Evolutionary conservation across 2,329 filamentous ascomycete species (phyloP).

Genomic region (Fusarium subtropicale): DNA sequence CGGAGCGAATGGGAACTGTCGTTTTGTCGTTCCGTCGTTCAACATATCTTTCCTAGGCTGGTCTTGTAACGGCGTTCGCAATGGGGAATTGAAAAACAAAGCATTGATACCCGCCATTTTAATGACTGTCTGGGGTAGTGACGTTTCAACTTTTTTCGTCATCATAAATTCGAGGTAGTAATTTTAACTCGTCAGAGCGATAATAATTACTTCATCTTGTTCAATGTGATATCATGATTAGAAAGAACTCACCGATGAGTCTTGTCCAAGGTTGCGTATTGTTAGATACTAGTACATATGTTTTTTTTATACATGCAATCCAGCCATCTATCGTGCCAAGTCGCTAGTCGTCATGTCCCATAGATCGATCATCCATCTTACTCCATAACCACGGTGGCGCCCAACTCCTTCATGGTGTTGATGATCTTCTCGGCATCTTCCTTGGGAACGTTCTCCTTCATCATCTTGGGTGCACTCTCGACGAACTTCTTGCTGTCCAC

Average conservation of each 20-base stretch:
- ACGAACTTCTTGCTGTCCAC: slow-evolving; percentile 99
- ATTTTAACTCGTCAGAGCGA: slow-evolving; percentile 4
- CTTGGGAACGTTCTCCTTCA: slow-evolving; percentile 99
- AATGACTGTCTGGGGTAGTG: slow-evolving; percentile 19
- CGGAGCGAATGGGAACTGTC: slow-evolving; percentile 45
- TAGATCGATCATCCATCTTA: slow-evolving; percentile 59
- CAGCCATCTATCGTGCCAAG: slow-evolving; percentile 51
- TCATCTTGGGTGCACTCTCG: slow-evolving; percentile 95
- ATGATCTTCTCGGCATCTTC: slow-evolving; percentile 99
- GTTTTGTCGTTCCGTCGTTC: slow-evolving; percentile 40
- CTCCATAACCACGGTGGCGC: slow-evolving; percentile 91
- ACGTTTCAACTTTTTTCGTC: slow-evolving; percentile 10
- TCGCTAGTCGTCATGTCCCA: slow-evolving; percentile 38
- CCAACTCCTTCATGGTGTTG: slow-evolving; percentile 90
- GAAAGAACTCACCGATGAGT: slow-evolving; percentile 32
- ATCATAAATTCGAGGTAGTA: slow-evolving; percentile 3
- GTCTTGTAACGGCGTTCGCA: slow-evolving; percentile 49
- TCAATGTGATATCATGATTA: slow-evolving; percentile 32
- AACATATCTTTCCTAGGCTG: slow-evolving; percentile 8
- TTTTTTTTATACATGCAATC: slow-evolving; percentile 55
- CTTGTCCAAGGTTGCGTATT: slow-evolving; percentile 44
- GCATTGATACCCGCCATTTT: slow-evolving; percentile 49
- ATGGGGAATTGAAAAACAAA: slow-evolving; percentile 32
- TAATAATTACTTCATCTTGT: slow-evolving; percentile 12
- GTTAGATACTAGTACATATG: slow-evolving; percentile 55